A percentile compares a stretch with the other conserved stretches of the same genome.
Conservation (phyloP, 2,329 filamentous ascomycete genomes). For the Diaporthe ampelina region DNA sequence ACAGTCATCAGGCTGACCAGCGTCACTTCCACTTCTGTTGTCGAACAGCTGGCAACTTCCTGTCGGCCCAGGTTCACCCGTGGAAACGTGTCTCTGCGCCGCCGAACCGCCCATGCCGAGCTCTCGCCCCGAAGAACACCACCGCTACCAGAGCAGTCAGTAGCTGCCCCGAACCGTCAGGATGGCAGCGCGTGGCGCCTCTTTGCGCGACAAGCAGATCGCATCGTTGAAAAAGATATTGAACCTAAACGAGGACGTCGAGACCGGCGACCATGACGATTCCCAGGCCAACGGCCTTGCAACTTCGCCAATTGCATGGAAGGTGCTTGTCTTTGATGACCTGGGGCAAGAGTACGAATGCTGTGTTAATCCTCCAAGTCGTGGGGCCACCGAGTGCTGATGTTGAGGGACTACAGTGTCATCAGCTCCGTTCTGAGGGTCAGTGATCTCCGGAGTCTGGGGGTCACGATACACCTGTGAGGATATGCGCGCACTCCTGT, state of each 20-base stretch:
- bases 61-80: not conserved
- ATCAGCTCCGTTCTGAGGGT: constrained; percentile 97
- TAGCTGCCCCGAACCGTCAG: constrained; percentile 42
- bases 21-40: not conserved
- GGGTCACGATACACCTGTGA: constrained; percentile 96
- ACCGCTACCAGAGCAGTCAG: constrained; percentile 29
- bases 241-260: constrained; percentile 86
- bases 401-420: constrained; percentile 64
- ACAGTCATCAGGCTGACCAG: constrained; percentile 8
- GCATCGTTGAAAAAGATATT: constrained; percentile 95
- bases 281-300: constrained; percentile 74
- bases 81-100: constrained; percentile 32
- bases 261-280: constrained; percentile 73
- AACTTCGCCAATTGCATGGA: constrained; percentile 91
- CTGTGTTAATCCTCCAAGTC: not conserved
- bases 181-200: constrained; percentile 63
- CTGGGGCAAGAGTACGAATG: constrained; percentile 43
- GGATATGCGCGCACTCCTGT: constrained; percentile 46
- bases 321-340: constrained; percentile 94
- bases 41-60: not conserved
- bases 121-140: constrained; percentile 33
- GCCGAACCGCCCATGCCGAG: constrained; percentile 32
- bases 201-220: constrained; percentile 70
- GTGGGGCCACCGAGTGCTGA: constrained; percentile 21
- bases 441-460: constrained; percentile 91